phyloP scores from a whole-genome alignment of 768 basidiomycete genomes.

The Tulasnella sp. region DNA sequence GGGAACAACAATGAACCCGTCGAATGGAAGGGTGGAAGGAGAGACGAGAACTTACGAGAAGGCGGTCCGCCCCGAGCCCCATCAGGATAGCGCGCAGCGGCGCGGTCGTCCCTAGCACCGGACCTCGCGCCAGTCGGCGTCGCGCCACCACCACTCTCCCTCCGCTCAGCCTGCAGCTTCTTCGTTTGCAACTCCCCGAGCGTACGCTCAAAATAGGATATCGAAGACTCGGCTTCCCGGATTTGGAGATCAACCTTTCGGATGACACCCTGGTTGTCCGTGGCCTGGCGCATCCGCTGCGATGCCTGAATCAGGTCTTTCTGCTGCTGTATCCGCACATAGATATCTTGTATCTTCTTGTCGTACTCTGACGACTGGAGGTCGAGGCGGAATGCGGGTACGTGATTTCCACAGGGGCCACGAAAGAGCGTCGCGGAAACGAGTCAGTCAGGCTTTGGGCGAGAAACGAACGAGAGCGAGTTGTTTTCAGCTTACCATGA shows the following conservation, averaged over 20 bases:
- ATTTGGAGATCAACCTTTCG: constrained; percentile 73
- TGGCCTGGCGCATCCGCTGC: constrained; percentile 65
- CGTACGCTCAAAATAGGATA: constrained; percentile 79
- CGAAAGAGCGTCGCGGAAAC: background rate
- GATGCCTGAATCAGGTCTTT: constrained; percentile 84
- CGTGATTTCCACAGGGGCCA: background rate
- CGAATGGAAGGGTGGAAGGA: background rate
- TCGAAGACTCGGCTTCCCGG: constrained; percentile 68
- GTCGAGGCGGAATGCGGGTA: background rate
- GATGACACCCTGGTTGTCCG: constrained; percentile 75
- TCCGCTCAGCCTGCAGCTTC: constrained; percentile 31
- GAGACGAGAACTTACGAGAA: background rate
- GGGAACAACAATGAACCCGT: background rate
- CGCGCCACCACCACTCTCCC: background rate
- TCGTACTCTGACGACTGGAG: constrained; percentile 37
- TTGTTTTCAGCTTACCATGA: background rate
- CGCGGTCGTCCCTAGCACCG: background rate
- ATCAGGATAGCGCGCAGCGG: no score
- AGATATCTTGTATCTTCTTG: constrained; percentile 86
- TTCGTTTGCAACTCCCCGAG: constrained; percentile 70
- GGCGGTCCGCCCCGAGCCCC: no score
- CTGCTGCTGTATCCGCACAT: constrained; percentile 82
- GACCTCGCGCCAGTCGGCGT: background rate
- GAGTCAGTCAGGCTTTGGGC: background rate
- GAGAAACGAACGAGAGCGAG: background rate